Percentiles rank a stretch among this genome's conserved stretches.
Evolutionary conservation across 345 rosid species (phyloP).

Genomic region (Cardiospermum halicacabum): DNA sequence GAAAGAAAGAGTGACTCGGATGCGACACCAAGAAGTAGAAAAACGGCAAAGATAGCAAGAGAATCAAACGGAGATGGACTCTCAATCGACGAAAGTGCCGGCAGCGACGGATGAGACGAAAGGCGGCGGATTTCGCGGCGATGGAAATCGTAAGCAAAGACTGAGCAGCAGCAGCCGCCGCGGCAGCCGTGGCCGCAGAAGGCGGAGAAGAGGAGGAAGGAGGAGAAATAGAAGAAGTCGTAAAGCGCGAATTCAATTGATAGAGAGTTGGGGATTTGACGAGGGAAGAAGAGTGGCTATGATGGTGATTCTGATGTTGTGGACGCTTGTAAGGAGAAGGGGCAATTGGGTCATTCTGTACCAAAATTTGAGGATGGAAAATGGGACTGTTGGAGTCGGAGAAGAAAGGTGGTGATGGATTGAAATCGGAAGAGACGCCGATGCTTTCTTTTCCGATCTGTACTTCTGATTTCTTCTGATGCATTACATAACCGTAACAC

Average conservation of each 20-base stretch:
- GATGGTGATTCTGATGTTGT: no score
- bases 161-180: slow-evolving; percentile 14
- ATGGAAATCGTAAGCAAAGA: slow-evolving; percentile 34
- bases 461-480: slow-evolving; percentile 97
- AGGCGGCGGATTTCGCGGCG: slow-evolving; percentile 47
- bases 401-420: slow-evolving; percentile 53
- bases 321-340: slow-evolving; percentile 61
- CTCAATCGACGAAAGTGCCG: slow-evolving; percentile 44
- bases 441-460: slow-evolving; percentile 99
- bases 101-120: slow-evolving; percentile 45
- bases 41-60: slow-evolving; percentile 65
- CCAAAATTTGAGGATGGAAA: slow-evolving; percentile 10
- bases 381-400: no score
- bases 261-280: slow-evolving; percentile 51
- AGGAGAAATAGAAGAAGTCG: background rate
- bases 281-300: slow-evolving; percentile 38
- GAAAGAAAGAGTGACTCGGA: slow-evolving; percentile 71
- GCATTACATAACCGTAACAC: slow-evolving; percentile 58
- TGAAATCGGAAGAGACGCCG: slow-evolving; percentile 99
- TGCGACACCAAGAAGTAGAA: slow-evolving; percentile 76
- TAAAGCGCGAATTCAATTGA: slow-evolving; percentile 31
- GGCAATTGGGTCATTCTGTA: slow-evolving; percentile 41
- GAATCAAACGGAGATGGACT: slow-evolving; percentile 57
- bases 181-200: background rate
- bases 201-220: no score